Evolutionary conservation across 495 filamentous ascomycete species (phyloP), one percentile per base, ranked within the genome.

Genomic region (Penicillium nucicola): DNA sequence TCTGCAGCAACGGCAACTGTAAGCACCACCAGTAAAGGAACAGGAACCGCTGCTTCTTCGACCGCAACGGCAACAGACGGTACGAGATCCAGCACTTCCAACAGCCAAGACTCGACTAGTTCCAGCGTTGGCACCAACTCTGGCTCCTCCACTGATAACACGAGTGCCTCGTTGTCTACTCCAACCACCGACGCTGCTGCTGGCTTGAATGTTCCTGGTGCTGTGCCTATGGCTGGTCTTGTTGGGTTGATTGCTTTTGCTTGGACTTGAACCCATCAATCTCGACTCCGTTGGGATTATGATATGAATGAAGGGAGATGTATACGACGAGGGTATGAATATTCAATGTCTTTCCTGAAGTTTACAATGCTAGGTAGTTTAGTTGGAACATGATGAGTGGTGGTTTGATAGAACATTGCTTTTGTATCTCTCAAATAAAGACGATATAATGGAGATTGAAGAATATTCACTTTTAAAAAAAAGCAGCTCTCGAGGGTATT

Each of bases 201-300:
- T 8, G 55, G 40, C 12, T 22, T 53, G n/a, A 43, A 41, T 3
- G 51, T 34, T 4, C 58, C 58, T 22, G 53, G 48, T 36, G 50
- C 53, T 40, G 52, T 53, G 13, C 44, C 40, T 17, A 30, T 64
- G 42, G 57, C 55, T 17, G 65, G 55, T 32, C 38, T 66, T 6
- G 37, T 58, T 18, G 65, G 67, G 4, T 43, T 66, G 38, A 55
- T 61, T 17, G 45, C 61, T 17, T 35, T 69, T 36, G 66, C 52
- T 41, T 67, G 55, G 59, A 48, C 67, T 45, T 69, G 41, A 51
- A 33, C 17, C 19, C 19, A 20, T 10, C 14, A 12, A 38, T 36
- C 18, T 36, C 17, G 17, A 13, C 22, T 35, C 12, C 32, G 23
- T 5, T 11, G n/a, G 4, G 25, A 17, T 15, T 28, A 33, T n/a